Conservation (phyloP, 1,284 basidiomycete genomes). For the Sporisorium exsertum region DNA sequence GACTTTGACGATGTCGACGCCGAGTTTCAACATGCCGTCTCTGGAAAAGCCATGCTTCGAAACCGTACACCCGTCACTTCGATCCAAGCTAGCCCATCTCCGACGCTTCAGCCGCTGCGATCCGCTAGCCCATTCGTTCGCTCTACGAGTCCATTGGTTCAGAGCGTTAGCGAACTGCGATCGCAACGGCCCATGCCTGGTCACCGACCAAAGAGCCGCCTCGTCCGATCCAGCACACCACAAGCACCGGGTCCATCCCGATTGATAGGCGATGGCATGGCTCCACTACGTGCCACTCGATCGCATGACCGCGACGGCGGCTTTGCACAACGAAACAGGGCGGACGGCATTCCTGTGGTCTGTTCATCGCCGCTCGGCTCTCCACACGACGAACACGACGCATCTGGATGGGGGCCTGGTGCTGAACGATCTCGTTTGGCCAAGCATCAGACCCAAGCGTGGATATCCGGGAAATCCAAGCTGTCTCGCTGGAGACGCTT, state of each 20-base stretch:
- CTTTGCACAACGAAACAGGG: conserved; percentile 17
- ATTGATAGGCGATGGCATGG: conserved; percentile 25
- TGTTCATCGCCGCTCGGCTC: conserved; percentile 28
- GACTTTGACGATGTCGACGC: conserved; percentile 34
- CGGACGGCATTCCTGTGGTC: conserved; percentile 36
- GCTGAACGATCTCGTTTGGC: not conserved
- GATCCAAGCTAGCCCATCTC: not conserved
- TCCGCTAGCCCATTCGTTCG: conserved; percentile 14
- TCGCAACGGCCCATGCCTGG: not conserved
- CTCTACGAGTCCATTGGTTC: conserved; percentile 13
- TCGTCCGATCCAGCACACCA: conserved; percentile 33
- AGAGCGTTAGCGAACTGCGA: conserved; percentile 14
- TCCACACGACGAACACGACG: conserved; percentile 19
- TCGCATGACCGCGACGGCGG: conserved; percentile 28
- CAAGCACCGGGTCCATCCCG: conserved; percentile 30
- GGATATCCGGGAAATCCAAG: conserved; percentile 13
- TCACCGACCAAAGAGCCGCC: conserved; percentile 29
- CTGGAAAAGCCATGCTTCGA: conserved; percentile 12
- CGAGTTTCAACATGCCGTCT: conserved; percentile 33
- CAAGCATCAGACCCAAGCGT: conserved; percentile 6
- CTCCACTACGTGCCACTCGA: conserved; percentile 14
- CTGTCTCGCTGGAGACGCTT: conserved; percentile 33
- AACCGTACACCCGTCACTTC: conserved; percentile 1
- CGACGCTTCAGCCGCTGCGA: conserved; percentile 3
- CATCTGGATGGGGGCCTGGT: not conserved